Evolutionary conservation across 1,284 basidiomycete species (phyloP), one percentile per base, ranked within the genome.

Genomic region (Pulveroboletus sp.): DNA sequence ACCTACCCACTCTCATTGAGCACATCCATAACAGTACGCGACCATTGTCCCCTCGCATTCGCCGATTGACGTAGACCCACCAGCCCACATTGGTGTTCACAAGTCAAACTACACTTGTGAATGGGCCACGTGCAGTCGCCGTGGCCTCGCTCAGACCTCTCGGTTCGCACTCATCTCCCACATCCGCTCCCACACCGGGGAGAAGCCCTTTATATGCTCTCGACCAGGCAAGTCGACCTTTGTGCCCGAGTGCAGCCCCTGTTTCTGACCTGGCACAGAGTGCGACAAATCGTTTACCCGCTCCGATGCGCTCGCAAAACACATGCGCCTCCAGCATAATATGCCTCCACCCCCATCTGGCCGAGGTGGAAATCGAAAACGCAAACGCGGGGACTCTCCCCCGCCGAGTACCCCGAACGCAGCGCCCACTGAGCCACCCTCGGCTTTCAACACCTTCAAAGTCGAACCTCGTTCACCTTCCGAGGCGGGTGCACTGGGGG

Each of bases 281-380:
- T 95, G 93, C 68, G 93, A 95, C 76, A 95, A 93, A 69, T 89
- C 90, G 0, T 95, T 95, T 70, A 94, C 93, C 6, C 88, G 93
- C 36, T 93, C 92, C 1, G 93, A 95, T 71, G 93, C 93, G 24
- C 82, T 95, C 16, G 88, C 89, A 17, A 95, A 95, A 67, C 93
- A 95, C 70, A 90, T 94, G 85, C 84, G 92, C 19, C 82, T 91
- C 16, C 91, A 93, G 67, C 93, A 95, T 73, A 84, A 86, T 65
- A 86, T 90, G 64, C 78, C 78, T 0, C 86, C 87, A 1, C 86
- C 88, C 2, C 78, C 83, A 9, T 86, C 88, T 2, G 85, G 85
- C 6, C 79, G 87, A 26, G 87, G 87, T 44, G 83, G 85, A 13
- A 79, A 82, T 44, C 78, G 82, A 40, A 85, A 84, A 64, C 82